Base-by-base conservation (phyloP, 441 rosid genomes). In the Gossypium gossypioides region DNA sequence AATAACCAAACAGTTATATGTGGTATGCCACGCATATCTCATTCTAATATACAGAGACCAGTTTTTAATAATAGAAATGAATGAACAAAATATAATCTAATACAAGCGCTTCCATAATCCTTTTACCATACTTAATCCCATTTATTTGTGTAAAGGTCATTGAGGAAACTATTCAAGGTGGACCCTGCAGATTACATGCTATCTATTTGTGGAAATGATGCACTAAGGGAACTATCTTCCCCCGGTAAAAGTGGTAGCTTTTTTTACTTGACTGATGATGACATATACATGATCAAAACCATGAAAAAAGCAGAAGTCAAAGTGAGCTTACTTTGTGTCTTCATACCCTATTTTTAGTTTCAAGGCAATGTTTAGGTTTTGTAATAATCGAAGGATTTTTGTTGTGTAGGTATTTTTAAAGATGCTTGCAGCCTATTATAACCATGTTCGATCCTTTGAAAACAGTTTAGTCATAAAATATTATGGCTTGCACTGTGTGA, bases 181-280 rank as follows among this genome's bases (percentile, higher is more conserved):
- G 93, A 88, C 0, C 76, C 93, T 32, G 93, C 91, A 64, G 91
- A 88, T 74, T 88, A 88, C 76, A 88, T 88, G 93, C 8, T 86
- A 68, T 86, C 93, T 0, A 81, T 88, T 16, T 88, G 93, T 59
- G 93, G 93, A 10, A 85, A 86, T 22, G 89, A 86, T 69, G 93
- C 88, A 8, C 89, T 88, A 32, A 73, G 91, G 2, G 93, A 88
- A 69, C 85, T 88, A 61, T 88, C 93, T 6, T 88, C 93, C 12
- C 93, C 93, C 4, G 93, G 93, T 68, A 88, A 88, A 85, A 88
- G 93, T 69, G 93, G 93, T 24, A 88, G 93, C 37, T 32, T 32
- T 32, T 32, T 32, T 32, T 32, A 32, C 37, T 32, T 32, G 37
- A 32, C 37, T 5, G 69, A 76, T 34, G 86, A 83, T 34, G 86